Percentiles rank a stretch among this genome's conserved stretches.
Evolutionary conservation across 106 monocot genomes (phyloP).

Genomic region (Apostasia shenzhenica): DNA sequence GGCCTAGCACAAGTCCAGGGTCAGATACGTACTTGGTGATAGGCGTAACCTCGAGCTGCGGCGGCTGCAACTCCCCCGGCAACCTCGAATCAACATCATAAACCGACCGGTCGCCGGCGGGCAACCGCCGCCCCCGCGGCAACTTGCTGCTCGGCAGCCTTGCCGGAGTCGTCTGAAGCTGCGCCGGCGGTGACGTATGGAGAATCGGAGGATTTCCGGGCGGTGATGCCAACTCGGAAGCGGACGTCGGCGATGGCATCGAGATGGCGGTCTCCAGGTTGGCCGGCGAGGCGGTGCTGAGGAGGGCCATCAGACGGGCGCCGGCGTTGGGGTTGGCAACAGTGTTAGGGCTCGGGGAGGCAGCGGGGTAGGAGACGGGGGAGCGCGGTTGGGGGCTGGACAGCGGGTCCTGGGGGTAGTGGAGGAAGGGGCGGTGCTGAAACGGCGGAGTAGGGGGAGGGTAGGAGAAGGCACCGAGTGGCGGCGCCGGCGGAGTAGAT

Average conservation of each 20-base stretch:
- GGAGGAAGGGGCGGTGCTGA: conserved; percentile 17
- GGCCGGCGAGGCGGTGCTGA: conserved; percentile 31
- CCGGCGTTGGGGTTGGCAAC: conserved; percentile 46
- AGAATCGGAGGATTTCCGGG: conserved; percentile 26
- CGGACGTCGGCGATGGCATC: conserved; percentile 41
- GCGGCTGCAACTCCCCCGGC: conserved; percentile 56
- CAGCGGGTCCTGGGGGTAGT: conserved; percentile 17
- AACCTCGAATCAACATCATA: conserved; percentile 79
- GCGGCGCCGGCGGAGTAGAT: conserved; percentile 9
- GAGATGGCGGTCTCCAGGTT: conserved; percentile 63
- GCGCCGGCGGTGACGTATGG: conserved; percentile 38
- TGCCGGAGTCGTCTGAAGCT: conserved; percentile 32
- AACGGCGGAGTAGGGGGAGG: conserved; percentile 11
- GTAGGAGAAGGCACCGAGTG: conserved; percentile 9
- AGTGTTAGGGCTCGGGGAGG: conserved; percentile 13
- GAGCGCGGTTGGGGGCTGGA: conserved; percentile 13
- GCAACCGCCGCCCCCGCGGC: conserved; percentile 63
- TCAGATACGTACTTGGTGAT: conserved; percentile 95
- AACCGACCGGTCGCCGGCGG: conserved; percentile 44
- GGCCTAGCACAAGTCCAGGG: conserved; percentile 83
- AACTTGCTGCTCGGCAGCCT: conserved; percentile 63
- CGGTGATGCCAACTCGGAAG: conserved; percentile 14
- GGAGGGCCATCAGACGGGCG: conserved; percentile 76
- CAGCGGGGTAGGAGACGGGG: conserved; percentile 10
- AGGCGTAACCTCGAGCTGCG: conserved; percentile 96